Conservation (phyloP, 768 basidiomycete species). For the Galerina marginata region DNA sequence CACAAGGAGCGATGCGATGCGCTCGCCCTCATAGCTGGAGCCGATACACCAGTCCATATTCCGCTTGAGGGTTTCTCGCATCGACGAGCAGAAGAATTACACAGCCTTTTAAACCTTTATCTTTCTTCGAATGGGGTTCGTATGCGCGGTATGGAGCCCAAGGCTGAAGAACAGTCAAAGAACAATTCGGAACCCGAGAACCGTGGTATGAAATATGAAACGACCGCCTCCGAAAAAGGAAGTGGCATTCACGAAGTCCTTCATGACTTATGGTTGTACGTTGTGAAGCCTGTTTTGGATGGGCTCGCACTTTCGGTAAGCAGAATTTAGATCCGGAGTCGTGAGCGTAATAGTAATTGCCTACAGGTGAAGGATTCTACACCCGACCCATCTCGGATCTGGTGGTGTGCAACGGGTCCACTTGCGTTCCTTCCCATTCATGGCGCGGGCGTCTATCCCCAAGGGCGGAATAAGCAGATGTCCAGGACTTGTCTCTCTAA, state of each 20-base stretch:
- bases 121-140: constrained; percentile 2
- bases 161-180: not conserved
- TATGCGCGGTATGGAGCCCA: not conserved
- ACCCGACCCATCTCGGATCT: too few relatives aligned
- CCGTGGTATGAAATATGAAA: not conserved
- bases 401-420: too few relatives aligned
- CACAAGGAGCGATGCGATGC: constrained; percentile 40
- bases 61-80: constrained; percentile 13
- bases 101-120: not conserved
- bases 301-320: too few relatives aligned
- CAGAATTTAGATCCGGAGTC: not conserved
- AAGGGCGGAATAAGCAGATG: not conserved
- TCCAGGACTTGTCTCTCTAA: constrained; percentile 2
- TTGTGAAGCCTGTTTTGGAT: constrained; percentile 26
- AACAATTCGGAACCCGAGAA: not conserved
- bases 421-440: too few relatives aligned
- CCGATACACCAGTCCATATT: constrained; percentile 12
- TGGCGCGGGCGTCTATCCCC: constrained; percentile 20
- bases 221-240: not conserved
- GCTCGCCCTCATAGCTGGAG: constrained; percentile 31
- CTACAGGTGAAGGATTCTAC: too few relatives aligned
- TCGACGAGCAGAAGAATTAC: constrained; percentile 3
- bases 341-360: too few relatives aligned
- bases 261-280: not conserved
- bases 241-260: not conserved